Base-by-base conservation (phyloP, 306 rosid species). In the Lablab purpureus region DNA sequence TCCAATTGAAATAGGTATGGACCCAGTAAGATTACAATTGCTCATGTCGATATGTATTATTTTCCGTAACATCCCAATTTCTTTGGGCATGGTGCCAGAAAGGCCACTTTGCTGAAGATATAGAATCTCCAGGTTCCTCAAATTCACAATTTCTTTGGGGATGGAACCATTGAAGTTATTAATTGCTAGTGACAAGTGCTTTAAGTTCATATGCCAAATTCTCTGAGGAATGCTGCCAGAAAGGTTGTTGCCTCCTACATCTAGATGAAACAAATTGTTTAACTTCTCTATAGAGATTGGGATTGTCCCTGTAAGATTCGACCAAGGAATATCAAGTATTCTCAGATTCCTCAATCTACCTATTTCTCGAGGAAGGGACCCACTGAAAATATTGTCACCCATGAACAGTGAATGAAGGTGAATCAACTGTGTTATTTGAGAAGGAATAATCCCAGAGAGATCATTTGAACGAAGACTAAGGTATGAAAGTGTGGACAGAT, bases 281-380 rank as follows among this genome's bases (percentile, higher is more conserved):
- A 76, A 49, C 8, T 64, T 34, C 15, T 34, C 73, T 32, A 65
- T 21, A 0, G 71, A 75, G 2, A 6, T 19, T 10, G 78, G 83
- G 10, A 73, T 65, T 17, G 2, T 6, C 3, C 77, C 82, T 1
- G 27, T 47, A 59, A 81, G 56, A 65, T 78, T 73, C 25, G 56
- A 59, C 1, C 0, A 4, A 0, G 5, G 0, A 11, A 59, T 0
- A 14, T 1, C 17, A 75, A 81, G 71, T 0, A 1, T 14, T 1
- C 10, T 56, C 2, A 81, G 10, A 19, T 54, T 18, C 5, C 49
- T 25, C 30, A 81, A 4, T 12, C 14, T 11, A 21, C 80, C 80
- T 19, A 81, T 81, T 43, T 81, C 80, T 43, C 2, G 19, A 19
- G 83, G 79, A 71, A 80, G 47, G 13, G 43, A 37, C 7, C 67